Base-by-base conservation (phyloP, 257 asterid genomes). In the Nicotiana tabacum region DNA sequence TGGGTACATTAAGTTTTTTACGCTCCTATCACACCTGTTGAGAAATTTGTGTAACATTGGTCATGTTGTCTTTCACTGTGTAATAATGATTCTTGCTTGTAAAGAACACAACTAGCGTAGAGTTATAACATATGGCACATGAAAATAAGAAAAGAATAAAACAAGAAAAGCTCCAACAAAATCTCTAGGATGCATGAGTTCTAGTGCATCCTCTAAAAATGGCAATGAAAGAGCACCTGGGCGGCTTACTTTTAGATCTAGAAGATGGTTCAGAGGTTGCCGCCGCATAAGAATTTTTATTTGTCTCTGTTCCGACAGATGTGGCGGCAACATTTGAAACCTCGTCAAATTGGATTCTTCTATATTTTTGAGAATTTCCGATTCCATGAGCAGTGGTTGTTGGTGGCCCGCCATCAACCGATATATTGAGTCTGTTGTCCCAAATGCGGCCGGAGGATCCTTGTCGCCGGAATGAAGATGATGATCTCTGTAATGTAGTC, bases 361-460 rank as follows among this genome's bases (percentile, higher is more conserved):
- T 78, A 33, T 53, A 46, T 32, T 82, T 61, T 56, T 74, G 82
- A 77, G 5, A 2, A 35, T 30, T 66, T 66, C 13, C 57, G 6
- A 15, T 10, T 72, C 37, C 84, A 33, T 58, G 84, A 33, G 33
- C 61, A 6, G 51, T 56, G 48, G 48, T 2, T 32, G 37, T 32
- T n/a, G 29, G 24, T 6, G 76, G 55, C 2, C 2, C 66, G 62
- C 65, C 46, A 37, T 76, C 56, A 0, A 85, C 85, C 0, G 81
- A 77, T 0, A 58, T 24, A 2, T 78, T 82, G 78, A 77, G 33
- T 46, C 83, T 82, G 58, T 64, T 77, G 33, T 86, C 89, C 97
- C 97, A 94, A 86, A 90, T 89, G 82, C 85, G 89, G 65, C 96
- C 96, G 5, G 97, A 94, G 64, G 97, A 94, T 74, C 98, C 98